These are phyloP conservation scores for Arthrobotrys conoides DNA, from an alignment of 2,329 filamentous ascomycete species.

Conservation along the genomic window DNA sequence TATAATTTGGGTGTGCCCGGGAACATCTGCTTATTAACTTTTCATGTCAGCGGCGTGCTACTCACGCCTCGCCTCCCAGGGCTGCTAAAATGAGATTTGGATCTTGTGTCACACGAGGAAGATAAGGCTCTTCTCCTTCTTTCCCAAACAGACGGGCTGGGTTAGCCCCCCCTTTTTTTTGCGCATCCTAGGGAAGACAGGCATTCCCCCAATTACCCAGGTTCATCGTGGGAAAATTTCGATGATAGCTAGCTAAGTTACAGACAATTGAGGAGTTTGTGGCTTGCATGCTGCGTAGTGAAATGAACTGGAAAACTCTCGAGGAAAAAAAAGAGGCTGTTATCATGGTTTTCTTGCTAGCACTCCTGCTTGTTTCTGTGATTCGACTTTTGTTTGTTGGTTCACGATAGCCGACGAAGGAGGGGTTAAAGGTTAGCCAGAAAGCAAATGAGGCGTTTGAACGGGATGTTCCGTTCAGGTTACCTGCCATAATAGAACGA, in stretches of 20 bases:
- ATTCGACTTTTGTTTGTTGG: slow-evolving; percentile 12
- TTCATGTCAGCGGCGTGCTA: slow-evolving; percentile 28
- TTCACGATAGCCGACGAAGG: slow-evolving; percentile 32
- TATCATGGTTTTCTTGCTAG: background rate
- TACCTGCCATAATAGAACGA: slow-evolving; percentile 43
- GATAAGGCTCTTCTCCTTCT: slow-evolving; percentile 28
- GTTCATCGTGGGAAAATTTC: slow-evolving; percentile 4
- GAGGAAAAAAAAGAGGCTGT: slow-evolving; percentile 1
- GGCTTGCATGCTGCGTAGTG: slow-evolving; percentile 44
- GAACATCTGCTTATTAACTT: slow-evolving; percentile 25
- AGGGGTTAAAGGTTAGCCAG: background rate
- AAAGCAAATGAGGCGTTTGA: slow-evolving; percentile 28
- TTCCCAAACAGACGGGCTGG: slow-evolving; percentile 8
- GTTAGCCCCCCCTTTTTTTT: slow-evolving; percentile 29
- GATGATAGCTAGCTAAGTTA: background rate
- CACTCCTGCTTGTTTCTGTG: slow-evolving; percentile 31
- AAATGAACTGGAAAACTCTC: slow-evolving; percentile 51
- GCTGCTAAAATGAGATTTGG: slow-evolving; percentile 56
- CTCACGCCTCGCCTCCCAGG: slow-evolving; percentile 39
- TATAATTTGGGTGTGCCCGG: background rate
- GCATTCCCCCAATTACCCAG: slow-evolving; percentile 4
- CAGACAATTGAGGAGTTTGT: slow-evolving; percentile 27
- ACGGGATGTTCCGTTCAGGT: slow-evolving; percentile 33
- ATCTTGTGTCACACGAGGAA: slow-evolving; percentile 56
- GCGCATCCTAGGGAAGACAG: slow-evolving; percentile 7